These are phyloP conservation scores for Curvularia spicifera DNA, from an alignment of 2,329 filamentous ascomycete species.

Conservation along the genomic window DNA sequence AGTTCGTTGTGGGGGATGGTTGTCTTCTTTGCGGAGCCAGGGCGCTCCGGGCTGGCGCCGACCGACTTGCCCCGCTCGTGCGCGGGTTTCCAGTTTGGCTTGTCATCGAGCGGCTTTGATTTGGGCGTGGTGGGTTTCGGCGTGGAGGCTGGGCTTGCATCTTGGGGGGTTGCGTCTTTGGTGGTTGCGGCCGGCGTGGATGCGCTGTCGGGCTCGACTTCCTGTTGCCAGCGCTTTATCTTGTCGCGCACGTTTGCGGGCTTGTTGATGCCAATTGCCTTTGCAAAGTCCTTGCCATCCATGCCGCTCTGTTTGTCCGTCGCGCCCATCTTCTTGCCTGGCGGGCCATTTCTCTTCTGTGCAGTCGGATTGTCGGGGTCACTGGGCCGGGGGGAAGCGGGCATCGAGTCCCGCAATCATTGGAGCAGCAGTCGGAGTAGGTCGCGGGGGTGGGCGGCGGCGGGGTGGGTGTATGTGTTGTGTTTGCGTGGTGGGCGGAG, in stretches of 20 bases:
- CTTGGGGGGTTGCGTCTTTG: conserved; percentile 1
- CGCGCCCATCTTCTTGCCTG: conserved; percentile 36
- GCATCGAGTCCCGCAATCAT: conserved; percentile 35
- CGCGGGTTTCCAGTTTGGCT: conserved; percentile 35
- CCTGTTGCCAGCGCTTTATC: conserved; percentile 84
- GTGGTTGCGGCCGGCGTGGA: background rate
- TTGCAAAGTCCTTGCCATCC: conserved; percentile 49
- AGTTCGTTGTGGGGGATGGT: conserved; percentile 47
- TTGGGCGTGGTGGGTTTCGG: conserved; percentile 36
- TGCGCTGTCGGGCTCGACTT: conserved; percentile 67
- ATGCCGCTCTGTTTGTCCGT: conserved; percentile 38
- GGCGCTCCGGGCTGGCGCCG: conserved; percentile 37
- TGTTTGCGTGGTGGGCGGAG: background rate
- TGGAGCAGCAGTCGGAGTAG: conserved; percentile 22
- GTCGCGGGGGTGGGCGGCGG: conserved; percentile 13
- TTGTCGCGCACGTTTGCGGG: conserved; percentile 69
- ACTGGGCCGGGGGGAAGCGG: conserved; percentile 32
- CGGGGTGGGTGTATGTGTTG: conserved; percentile 3
- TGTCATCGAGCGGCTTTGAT: conserved; percentile 33
- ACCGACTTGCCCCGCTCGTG: conserved; percentile 34
- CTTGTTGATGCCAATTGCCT: conserved; percentile 51
- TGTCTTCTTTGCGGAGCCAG: conserved; percentile 43
- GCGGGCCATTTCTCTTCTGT: conserved; percentile 40
- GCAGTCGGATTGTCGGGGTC: conserved; percentile 26
- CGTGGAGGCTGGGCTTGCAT: conserved; percentile 8